Base-by-base conservation (phyloP, 2,329 filamentous ascomycete genomes). In the Diplocarpon mali region DNA sequence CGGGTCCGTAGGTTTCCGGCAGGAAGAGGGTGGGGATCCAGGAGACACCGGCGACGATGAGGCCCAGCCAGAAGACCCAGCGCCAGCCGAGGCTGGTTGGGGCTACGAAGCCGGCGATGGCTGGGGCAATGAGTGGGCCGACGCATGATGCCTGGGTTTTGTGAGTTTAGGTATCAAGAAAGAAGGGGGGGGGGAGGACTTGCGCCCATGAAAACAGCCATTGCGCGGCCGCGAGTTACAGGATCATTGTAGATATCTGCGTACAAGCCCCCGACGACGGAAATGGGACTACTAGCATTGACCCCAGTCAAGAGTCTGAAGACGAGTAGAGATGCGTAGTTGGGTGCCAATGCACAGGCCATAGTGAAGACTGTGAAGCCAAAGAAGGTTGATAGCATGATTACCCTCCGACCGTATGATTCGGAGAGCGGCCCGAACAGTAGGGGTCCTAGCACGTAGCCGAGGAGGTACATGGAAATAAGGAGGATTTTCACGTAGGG, bases 321-420 rank as follows among this genome's bases (percentile, higher is more conserved):
- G 1, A 81, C 72, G 53, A 84, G 67, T 3, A 87, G 66, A 0
- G 76, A 75, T 0, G 72, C 62, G 47, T 77, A 83, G 59, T 77
- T 83, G 29, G 72, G 64, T 4, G 76, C 73, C 0, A 85, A 60
- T 0, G 78, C 76, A 0, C 78, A 75, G 0, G 80, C 80, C 38
- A 85, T 71, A 2, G 72, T 76, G 9, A 85, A 65, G 46, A 84
- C 69, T 38, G 82, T 77, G 56, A 84, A 86, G 24, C 83, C 66
- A 46, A 75, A 72, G 63, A 85, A 82, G 5, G 80, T 79, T 53
- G 74, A 61, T 29, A 82, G 73, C 76, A 30, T 75, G 57, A 80
- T 65, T 5, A 71, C 73, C 47, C 71, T 65, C 12, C 79, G 68
- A 8, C 80, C 78, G 46, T 73, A 74, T 47, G 82, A 76, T 57